phyloP scores from a whole-genome alignment of 2,329 filamentous ascomycete species.

The Aureobasidium musti region DNA sequence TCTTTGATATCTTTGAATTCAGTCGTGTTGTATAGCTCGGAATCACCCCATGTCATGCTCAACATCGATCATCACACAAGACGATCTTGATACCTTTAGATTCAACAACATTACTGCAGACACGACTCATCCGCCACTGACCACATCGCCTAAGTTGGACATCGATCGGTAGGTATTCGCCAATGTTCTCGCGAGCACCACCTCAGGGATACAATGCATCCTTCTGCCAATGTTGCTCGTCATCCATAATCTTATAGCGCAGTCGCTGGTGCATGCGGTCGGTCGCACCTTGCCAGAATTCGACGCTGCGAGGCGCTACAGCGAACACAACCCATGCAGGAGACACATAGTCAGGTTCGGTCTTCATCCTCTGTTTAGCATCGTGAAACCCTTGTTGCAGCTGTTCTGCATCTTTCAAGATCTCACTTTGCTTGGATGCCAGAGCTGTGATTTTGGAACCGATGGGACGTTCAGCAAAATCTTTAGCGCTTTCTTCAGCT shows the following conservation, averaged over 20 bases:
- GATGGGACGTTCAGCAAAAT: not conserved
- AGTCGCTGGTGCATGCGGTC: constrained; percentile 14
- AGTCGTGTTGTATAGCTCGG: too few relatives aligned
- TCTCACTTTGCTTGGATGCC: not conserved
- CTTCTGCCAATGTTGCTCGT: not conserved
- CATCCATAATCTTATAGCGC: not conserved
- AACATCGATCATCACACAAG: too few relatives aligned
- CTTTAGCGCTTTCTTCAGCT: not conserved
- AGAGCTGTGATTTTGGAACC: not conserved
- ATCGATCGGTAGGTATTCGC: too few relatives aligned
- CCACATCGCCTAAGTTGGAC: too few relatives aligned
- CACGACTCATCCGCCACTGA: too few relatives aligned
- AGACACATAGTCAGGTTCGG: not conserved
- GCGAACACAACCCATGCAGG: not conserved
- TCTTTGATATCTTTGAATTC: too few relatives aligned
- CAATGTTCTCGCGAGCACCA: too few relatives aligned
- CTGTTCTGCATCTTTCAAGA: not conserved
- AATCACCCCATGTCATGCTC: too few relatives aligned
- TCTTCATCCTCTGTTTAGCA: not conserved
- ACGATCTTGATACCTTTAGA: too few relatives aligned
- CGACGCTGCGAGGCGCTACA: not conserved
- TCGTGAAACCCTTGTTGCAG: not conserved
- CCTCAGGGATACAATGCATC: not conserved
- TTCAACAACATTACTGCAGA: too few relatives aligned
- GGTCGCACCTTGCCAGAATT: constrained; percentile 10